These are phyloP conservation scores for Candida ovalis DNA, from an alignment of 805 yeast genomes.

Conservation along the genomic window DNA sequence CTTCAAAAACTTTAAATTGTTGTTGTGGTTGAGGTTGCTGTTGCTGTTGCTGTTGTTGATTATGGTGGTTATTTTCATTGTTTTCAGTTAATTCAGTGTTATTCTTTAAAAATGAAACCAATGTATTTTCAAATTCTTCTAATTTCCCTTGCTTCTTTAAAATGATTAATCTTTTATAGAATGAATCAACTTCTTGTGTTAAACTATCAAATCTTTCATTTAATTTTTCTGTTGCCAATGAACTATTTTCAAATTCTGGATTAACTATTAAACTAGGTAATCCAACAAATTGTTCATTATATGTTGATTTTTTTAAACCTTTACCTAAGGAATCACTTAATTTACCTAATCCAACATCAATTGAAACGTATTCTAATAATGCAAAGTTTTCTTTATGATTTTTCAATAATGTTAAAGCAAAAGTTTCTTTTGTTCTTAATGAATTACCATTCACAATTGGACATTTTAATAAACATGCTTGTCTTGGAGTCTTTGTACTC, in stretches of 20 bases:
- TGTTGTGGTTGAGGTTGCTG: slow-evolving; percentile 22
- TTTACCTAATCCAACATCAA: slow-evolving; percentile 65
- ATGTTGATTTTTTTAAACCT: slow-evolving; percentile 33
- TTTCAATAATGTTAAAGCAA: slow-evolving; percentile 38
- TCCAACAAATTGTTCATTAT: slow-evolving; percentile 22
- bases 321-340: slow-evolving; percentile 70
- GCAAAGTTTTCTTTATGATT: slow-evolving; percentile 41
- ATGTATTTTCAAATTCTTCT: slow-evolving; percentile 27
- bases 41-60: slow-evolving; percentile 19
- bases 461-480: slow-evolving; percentile 29
- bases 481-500: slow-evolving; percentile 22
- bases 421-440: slow-evolving; percentile 36
- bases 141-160: slow-evolving; percentile 24
- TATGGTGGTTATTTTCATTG: slow-evolving; percentile 4
- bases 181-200: slow-evolving; percentile 24
- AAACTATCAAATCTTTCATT: slow-evolving; percentile 16
- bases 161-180: slow-evolving; percentile 25
- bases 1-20: slow-evolving; percentile 48
- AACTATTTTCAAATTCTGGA: slow-evolving; percentile 15
- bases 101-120: slow-evolving; percentile 30
- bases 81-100: slow-evolving; percentile 17
- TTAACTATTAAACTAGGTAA: slow-evolving; percentile 20
- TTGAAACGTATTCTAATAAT: slow-evolving; percentile 40
- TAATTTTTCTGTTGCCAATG: slow-evolving; percentile 23
- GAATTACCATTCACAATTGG: slow-evolving; percentile 42